Base-by-base conservation (phyloP, 225 moss, liverwort and hornwort genomes). In the Climacium dendroides region DNA sequence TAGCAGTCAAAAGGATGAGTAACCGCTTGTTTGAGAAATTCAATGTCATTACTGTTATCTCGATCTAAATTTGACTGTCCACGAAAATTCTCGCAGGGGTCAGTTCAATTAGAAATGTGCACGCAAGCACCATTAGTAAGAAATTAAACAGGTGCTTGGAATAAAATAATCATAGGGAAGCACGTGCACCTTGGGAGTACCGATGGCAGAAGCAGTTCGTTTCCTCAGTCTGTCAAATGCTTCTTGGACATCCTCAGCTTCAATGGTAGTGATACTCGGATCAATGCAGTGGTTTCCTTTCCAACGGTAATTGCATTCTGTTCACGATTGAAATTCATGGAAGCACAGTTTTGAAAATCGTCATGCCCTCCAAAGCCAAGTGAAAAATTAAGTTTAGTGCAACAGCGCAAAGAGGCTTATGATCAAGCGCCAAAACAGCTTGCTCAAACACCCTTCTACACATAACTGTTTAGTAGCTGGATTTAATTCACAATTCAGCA, bases 151-250 rank as follows among this genome's bases (percentile, higher is more conserved):
- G 61, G 35, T 65, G 18, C 67, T 81, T 43, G 47, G 43, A 71
- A 62, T 71, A 85, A 26, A 59, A 48, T 67, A 67, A 84, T 28
- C 15, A 43, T 64, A 67, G 25, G 43, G 81, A 81, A 70, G 62
- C 78, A 74, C 47, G 75, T 79, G 76, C 88, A 97, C 98, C 96
- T 97, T 96, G 61, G 98, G 98, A 83, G 98, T 99, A 84, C 98
- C 98, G 85, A 99, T 96, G 32, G 98, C 97, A 55, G 96, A 99
- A 88, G 98, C 96, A 83, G 96, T 97, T 91, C 97, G 95, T 89
- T 95, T 89, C 93, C 94, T 99, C 47, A 95, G 83, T 75, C 94
- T 91, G 67, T 91, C 92, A 87, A 97, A 94, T 55, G 94, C 98
- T 69, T 91, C 92, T 85, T 99, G 94, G 50, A 99, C 48, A 86